Evolutionary conservation across 495 filamentous ascomycete genomes (phyloP), one percentile per base, ranked within the genome.

Genomic region (Choiromyces venosus): DNA sequence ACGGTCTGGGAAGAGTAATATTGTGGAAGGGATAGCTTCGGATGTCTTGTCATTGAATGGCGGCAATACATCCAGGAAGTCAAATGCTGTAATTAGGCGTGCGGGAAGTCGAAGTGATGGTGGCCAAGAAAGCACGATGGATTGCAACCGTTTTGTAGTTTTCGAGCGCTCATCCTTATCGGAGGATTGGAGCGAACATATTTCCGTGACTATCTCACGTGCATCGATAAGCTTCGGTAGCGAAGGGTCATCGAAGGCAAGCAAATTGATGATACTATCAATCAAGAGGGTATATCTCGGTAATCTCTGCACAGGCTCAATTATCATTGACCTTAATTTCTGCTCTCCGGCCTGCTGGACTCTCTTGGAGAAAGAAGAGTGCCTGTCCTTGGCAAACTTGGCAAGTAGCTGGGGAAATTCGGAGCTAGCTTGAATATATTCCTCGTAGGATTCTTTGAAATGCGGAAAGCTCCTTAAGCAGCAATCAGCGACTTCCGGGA

Each of bases 201-300:
- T 98, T 42, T 95, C 93, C 25, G 93, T 91, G 74, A 99, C 91
- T 67, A 96, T 90, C 80, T 97, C 93, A 73, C 93, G 86, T 14
- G 95, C 93, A 79, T 91, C 92, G 35, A 95, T 86, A 79, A 99
- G 88, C 10, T 85, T 85, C 73, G 90, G 88, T 66, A 97, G 85
- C 0, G 93, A 93, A 25, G 91, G 91, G 78, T 98, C 93, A 14
- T 91, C 88, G 52, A 92, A 86, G 9, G 94, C 93, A 14, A 99
- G 86, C 74, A 89, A 90, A 74, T 89, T 88, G 68, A 92, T 87
- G 82, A 99, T 97, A 75, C 94, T 94, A 83, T 98, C 96, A 75
- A 99, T 97, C 76, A 97, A 89, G 10, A 99, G 85, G 80, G 91
- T 97, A 82, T 99, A 99, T 8, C 95, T 91, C 52, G 95, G 95